These are phyloP conservation scores for Fusarium sp. DNA, from an alignment of 2,329 filamentous ascomycete genomes.

Conservation along the genomic window DNA sequence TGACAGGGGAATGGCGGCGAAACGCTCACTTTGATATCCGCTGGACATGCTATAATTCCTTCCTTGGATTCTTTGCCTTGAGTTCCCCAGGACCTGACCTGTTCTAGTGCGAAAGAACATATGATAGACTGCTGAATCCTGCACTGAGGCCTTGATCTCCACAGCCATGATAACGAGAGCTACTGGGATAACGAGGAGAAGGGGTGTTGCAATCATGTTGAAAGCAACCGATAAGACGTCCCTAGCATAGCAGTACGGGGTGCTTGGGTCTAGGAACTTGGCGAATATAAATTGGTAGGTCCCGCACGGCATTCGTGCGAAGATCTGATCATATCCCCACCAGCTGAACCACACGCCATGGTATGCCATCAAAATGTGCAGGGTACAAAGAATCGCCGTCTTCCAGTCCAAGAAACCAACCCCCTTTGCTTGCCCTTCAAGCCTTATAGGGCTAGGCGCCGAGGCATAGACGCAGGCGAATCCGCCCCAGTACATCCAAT, in stretches of 20 bases:
- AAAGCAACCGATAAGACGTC: no score
- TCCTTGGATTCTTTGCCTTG: no score
- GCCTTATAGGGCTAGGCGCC: rapidly evolving
- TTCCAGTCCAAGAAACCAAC: rapidly evolving
- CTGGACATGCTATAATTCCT: rapidly evolving
- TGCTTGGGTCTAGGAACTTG: background rate
- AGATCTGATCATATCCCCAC: rapidly evolving
- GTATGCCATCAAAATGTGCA: rapidly evolving
- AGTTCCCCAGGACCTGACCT: rapidly evolving
- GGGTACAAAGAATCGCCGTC: rapidly evolving
- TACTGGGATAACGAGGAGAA: rapidly evolving
- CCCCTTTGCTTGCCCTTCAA: rapidly evolving
- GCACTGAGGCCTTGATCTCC: rapidly evolving
- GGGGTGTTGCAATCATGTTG: rapidly evolving
- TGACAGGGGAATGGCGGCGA: rapidly evolving
- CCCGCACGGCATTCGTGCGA: background rate
- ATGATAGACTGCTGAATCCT: no score
- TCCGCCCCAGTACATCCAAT: background rate
- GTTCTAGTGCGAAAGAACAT: rapidly evolving
- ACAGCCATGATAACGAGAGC: no score
- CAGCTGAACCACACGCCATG: rapidly evolving
- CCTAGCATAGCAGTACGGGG: rapidly evolving
- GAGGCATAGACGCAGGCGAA: background rate
- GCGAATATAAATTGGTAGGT: rapidly evolving
- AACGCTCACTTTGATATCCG: rapidly evolving